Base-by-base conservation (phyloP, 257 asterid species). In the Fraxinus pennsylvanica region DNA sequence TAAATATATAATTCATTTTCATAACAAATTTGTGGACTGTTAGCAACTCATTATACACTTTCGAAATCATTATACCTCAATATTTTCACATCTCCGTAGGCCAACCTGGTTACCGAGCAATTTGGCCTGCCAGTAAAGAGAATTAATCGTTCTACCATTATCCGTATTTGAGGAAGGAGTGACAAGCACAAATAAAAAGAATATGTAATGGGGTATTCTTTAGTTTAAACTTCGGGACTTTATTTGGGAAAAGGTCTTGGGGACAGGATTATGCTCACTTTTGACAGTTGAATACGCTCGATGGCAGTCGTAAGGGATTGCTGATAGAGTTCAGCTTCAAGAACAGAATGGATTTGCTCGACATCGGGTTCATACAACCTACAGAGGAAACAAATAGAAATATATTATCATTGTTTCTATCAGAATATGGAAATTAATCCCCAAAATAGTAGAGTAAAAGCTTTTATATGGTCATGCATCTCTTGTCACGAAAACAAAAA, bases 301-400 rank as follows among this genome's bases (percentile, higher is more conserved):
- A 89, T 68, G 66, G 94, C 87, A 73, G 82, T 77, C 25, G 76
- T 9, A 10, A 91, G 90, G 78, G 85, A 91, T 81, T 89, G 90
- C 61, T 85, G 87, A 57, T 81, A 85, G 17, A 83, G 90, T 79
- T 85, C 91, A 33, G 87, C 92, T 81, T 91, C 91, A 36, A 87
- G 88, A 63, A 78, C 77, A 21, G 91, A 82, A 71, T 63, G 84
- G 19, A 89, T 87, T 30, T 82, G 81, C 73, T 87, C 90, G 35
- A 87, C 80, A 65, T 73, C 25, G 1, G 94, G 92, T 13, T 86
- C 84, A 35, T 89, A 91, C 75, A 73, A 86, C 82, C 96, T 80
- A 25, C 66, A 25, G 35, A 1, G 1, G 29, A 15, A 57, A 57
- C 2, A 21, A 57, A 57, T 57, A 5, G n/a, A 54, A 17, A 29